Evolutionary conservation across 164 flowering plant species (phyloP).

Genomic region (grape (Vitis vinifera)): ASM3070453v1 NC_081811.1:27518501-27519000

Average conservation of each 20-base stretch:
- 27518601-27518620: conserved; percentile 29
- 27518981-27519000: conserved; percentile 65
- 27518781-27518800: conserved; percentile 56
- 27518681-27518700: conserved; percentile 41
- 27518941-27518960: conserved; percentile 40
- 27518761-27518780: conserved; percentile 42
- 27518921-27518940: conserved; percentile 41
- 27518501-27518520: conserved; percentile 20
- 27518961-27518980: conserved; percentile 34
- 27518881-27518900: conserved; percentile 56
- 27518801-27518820: conserved; percentile 45
- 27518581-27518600: conserved; percentile 22
- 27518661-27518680: conserved; percentile 42
- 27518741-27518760: conserved; percentile 41
- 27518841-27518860: conserved; percentile 33
- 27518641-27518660: conserved; percentile 42
- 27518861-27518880: conserved; percentile 58
- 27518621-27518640: conserved; percentile 32
- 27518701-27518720: conserved; percentile 24
- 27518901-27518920: conserved; percentile 38
- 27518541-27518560: conserved; percentile 38
- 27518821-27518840: conserved; percentile 41
- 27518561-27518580: conserved; percentile 62
- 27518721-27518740: conserved; percentile 34
- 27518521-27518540: conserved; percentile 42